Base-by-base conservation (phyloP, 805 yeast genomes). In the Yarrowia sp. region DNA sequence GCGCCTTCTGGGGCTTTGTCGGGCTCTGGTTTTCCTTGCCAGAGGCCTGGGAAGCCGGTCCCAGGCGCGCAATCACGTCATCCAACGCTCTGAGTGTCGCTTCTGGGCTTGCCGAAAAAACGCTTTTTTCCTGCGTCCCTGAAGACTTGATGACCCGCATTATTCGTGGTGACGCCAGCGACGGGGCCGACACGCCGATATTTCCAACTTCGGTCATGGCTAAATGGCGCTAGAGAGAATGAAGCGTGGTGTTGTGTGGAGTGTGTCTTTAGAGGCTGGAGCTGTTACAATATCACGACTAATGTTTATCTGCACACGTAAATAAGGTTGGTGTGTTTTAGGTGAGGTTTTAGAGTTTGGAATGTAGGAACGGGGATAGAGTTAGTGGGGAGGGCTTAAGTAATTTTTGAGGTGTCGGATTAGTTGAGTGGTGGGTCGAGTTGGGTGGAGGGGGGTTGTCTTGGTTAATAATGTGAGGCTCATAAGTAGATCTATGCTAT, bases 11-110 rank as follows among this genome's bases (percentile, higher is more conserved):
- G 8, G 52, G 65, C 42, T 59, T 59, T 5, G 41, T 45, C 14
- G 65, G 65, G 42, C 65, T 59, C 65, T 59, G 50, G 65, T 59
- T 59, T 12, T 59, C 65, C 52, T 59, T 59, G 14, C 65, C 65
- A 3, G 64, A 8, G 7, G 64, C 41, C 32, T n/a, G 50, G 35
- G 65, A 16, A 3, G 43, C 42, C 8, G 65, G 52, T 35, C 65
- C 65, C 1, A 45, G 41, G 2, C 52, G 40, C 2, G 52, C 52
- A 45, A 59, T 59, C 65, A 59, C 65, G 50, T 45, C 65, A 35
- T 59, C 65, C 11, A 59, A 32, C 9, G 49, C 49, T 56, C 49
- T 42, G 9, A 56, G 32, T 8, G 64, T 43, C 12, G 59, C 59
- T 8, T 53, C 59, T 8, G 59, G 59, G 40, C 59, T 53, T 14